Conservation (phyloP, 2,329 filamentous ascomycete genomes). For the Rutstroemia sp. region DNA sequence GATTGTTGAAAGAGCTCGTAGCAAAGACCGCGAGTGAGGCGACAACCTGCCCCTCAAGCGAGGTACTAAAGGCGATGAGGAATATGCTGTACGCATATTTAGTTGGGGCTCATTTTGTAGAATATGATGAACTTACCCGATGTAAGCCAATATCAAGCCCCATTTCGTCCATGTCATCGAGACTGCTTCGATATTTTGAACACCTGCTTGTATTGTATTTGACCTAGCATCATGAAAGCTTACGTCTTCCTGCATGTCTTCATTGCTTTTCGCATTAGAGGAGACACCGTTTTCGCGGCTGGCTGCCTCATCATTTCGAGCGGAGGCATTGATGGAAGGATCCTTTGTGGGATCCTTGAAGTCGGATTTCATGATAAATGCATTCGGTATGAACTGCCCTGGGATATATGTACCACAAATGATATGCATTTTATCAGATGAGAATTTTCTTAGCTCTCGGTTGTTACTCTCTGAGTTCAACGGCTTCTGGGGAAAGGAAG, state of each 20-base stretch:
- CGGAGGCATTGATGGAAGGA: too few species aligned
- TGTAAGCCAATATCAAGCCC: slow-evolving; percentile 19
- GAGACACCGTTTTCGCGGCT: background rate
- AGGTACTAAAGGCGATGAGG: slow-evolving; percentile 24
- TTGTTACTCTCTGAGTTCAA: too few species aligned
- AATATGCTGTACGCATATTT: slow-evolving; percentile 38
- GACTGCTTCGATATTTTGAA: slow-evolving; percentile 20
- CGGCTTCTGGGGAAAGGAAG: too few species aligned
- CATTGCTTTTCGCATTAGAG: background rate
- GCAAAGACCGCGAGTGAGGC: slow-evolving; percentile 36
- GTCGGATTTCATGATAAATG: too few species aligned
- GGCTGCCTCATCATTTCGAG: background rate
- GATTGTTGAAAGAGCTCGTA: slow-evolving; percentile 39
- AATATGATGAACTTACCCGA: slow-evolving; percentile 7
- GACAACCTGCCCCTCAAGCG: slow-evolving; percentile 22
- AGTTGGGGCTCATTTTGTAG: background rate
- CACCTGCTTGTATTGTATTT: slow-evolving; percentile 11
- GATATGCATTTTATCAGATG: too few species aligned
- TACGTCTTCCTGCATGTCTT: too few species aligned
- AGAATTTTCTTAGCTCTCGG: too few species aligned
- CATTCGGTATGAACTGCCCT: too few species aligned
- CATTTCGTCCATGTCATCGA: slow-evolving; percentile 20
- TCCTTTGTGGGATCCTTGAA: too few species aligned
- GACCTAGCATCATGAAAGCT: background rate
- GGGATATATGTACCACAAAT: too few species aligned